These are phyloP conservation scores for Plantago coronopus DNA, from an alignment of 305 asterid species.

Conservation along the genomic window DNA sequence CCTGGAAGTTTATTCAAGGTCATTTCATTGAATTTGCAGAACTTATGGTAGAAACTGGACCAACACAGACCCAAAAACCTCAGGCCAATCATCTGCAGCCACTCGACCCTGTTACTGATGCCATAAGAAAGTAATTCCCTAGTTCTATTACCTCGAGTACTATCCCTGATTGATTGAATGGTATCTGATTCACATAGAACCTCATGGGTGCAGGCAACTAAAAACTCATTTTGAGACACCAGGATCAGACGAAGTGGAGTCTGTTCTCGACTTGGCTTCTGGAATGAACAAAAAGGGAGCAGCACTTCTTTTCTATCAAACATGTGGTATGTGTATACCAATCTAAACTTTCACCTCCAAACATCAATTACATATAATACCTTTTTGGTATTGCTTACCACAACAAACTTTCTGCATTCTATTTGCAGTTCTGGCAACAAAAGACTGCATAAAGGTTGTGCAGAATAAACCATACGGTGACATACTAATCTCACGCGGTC, in stretches of 20 bases:
- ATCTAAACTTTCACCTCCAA: background rate
- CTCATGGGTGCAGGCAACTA: conserved; percentile 65
- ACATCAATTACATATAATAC: background rate
- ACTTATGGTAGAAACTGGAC: conserved; percentile 74
- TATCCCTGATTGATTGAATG: background rate
- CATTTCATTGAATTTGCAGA: conserved; percentile 40
- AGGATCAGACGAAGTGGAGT: conserved; percentile 54
- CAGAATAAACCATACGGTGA: conserved; percentile 62
- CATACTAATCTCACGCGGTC: conserved; percentile 67
- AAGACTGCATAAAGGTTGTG: conserved; percentile 43
- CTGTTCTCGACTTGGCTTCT: conserved; percentile 56
- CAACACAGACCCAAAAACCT: conserved; percentile 73
- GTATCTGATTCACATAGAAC: background rate
- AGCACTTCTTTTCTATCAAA: conserved; percentile 80
- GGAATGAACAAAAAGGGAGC: conserved; percentile 76
- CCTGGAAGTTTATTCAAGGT: conserved; percentile 2
- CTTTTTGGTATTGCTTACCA: background rate
- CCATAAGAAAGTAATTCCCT: conserved; percentile 55
- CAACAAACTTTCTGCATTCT: conserved; percentile 6
- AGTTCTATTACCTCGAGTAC: conserved; percentile 16
- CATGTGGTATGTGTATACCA: conserved; percentile 54
- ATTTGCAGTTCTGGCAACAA: conserved; percentile 67
- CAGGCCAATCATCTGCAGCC: conserved; percentile 42
- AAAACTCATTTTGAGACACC: conserved; percentile 88
- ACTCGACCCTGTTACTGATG: conserved; percentile 63